phyloP scores from a whole-genome alignment of 2,329 filamentous ascomycete species.

The Colletotrichum horii region DNA sequence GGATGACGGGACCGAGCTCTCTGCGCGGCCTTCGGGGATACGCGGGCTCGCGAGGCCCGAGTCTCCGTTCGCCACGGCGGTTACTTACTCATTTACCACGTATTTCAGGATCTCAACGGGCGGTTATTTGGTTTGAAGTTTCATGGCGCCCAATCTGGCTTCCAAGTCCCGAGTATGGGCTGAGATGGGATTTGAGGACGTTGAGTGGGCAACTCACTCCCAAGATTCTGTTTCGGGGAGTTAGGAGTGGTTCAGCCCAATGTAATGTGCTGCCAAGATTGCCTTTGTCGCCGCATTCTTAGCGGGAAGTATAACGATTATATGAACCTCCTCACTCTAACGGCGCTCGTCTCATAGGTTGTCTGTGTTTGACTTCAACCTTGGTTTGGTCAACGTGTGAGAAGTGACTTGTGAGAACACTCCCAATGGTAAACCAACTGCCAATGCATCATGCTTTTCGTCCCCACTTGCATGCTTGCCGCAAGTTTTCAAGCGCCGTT shows the following conservation, averaged over 20 bases:
- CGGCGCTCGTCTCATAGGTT: neutral
- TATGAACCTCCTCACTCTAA: neutral
- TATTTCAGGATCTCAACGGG: neutral
- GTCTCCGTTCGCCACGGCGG: neutral
- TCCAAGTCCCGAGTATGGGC: neutral
- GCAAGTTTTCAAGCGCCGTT: neutral
- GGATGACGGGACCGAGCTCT: neutral
- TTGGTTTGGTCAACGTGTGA: neutral
- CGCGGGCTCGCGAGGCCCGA: neutral
- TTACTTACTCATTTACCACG: neutral
- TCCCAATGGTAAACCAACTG: neutral
- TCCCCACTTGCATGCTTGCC: neutral
- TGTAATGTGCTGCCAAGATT: neutral
- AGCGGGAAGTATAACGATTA: neutral
- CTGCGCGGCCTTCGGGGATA: neutral
- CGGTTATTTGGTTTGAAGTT: neutral
- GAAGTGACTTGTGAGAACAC: neutral
- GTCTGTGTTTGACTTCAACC: neutral
- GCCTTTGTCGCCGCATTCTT: neutral
- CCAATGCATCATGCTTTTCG: neutral
- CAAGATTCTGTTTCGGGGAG: neutral
- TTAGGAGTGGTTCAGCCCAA: neutral
- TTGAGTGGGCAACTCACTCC: neutral
- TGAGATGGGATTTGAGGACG: neutral
- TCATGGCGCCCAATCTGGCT: neutral